These are phyloP conservation scores for Talaromyces wortmannii DNA, from an alignment of 495 filamentous ascomycete species.

Conservation along the genomic window DNA sequence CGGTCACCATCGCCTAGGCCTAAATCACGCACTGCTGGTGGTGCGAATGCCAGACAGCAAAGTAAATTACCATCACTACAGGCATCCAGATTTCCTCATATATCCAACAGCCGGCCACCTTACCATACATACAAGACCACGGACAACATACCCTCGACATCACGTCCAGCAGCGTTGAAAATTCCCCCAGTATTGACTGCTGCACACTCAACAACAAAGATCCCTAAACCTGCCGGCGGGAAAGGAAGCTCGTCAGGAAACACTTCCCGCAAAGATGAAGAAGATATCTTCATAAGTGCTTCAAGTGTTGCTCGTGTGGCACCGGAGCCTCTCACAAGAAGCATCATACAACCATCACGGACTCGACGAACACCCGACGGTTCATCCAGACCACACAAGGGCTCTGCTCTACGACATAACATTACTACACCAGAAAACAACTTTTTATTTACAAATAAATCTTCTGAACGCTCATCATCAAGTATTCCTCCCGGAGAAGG, in stretches of 20 bases:
- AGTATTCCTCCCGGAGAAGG: background rate
- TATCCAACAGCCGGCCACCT: background rate
- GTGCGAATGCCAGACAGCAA: background rate
- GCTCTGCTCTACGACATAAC: background rate
- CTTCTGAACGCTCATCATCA: background rate
- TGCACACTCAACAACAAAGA: background rate
- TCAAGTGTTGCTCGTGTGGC: background rate
- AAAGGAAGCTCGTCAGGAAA: background rate
- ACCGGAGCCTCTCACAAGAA: background rate
- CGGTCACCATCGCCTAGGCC: constrained; percentile 15
- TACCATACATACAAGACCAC: background rate
- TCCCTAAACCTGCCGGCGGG: background rate
- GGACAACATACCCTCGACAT: background rate
- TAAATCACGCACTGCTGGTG: constrained; percentile 9
- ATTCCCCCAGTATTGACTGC: constrained; percentile 1
- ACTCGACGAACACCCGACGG: background rate
- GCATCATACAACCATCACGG: background rate
- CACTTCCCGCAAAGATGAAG: background rate
- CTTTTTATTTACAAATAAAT: background rate
- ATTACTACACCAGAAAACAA: background rate
- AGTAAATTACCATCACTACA: background rate
- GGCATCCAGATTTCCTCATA: background rate
- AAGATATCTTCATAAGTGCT: background rate
- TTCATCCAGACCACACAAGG: background rate
- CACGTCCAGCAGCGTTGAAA: background rate